phyloP scores from a whole-genome alignment of 805 yeast genomes.

The Candida odintsovae region DNA sequence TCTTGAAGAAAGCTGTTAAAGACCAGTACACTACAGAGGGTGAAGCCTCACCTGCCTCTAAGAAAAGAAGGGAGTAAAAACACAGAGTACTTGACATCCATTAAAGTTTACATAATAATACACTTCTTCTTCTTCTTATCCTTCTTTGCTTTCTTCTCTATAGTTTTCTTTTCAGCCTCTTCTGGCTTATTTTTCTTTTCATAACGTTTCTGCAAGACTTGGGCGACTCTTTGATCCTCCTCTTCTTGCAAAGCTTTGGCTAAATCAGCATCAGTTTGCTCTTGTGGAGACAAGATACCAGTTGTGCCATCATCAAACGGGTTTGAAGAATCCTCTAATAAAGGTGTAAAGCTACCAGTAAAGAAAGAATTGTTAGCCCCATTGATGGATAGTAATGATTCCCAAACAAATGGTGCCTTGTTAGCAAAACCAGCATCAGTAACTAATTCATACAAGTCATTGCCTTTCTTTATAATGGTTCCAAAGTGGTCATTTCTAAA shows the following conservation, averaged over 20 bases:
- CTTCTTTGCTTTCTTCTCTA: constrained; percentile 4
- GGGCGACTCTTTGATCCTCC: constrained; percentile 49
- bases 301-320: constrained; percentile 18
- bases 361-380: constrained; percentile 70
- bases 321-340: constrained; percentile 17
- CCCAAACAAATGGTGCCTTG: constrained; percentile 68
- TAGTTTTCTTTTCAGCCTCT: constrained; percentile 6
- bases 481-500: constrained; percentile 89
- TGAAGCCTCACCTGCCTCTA: constrained; percentile 25
- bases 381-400: constrained; percentile 55
- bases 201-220: constrained; percentile 34
- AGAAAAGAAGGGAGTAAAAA: constrained; percentile 30
- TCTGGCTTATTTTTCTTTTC: constrained; percentile 14
- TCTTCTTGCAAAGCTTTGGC: constrained; percentile 45
- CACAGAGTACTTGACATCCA: neutral
- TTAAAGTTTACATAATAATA: constrained; percentile 16
- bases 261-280: constrained; percentile 36
- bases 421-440: constrained; percentile 64
- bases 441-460: constrained; percentile 55
- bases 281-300: constrained; percentile 16
- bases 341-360: constrained; percentile 57
- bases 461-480: constrained; percentile 50
- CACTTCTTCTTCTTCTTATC: constrained; percentile 16
- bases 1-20: constrained; percentile 61
- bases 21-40: constrained; percentile 35